Percentiles rank a stretch among this genome's conserved stretches.
Evolutionary conservation across 768 basidiomycete species (phyloP).

Genomic region (Tylopilus cervinicoccineus): DNA sequence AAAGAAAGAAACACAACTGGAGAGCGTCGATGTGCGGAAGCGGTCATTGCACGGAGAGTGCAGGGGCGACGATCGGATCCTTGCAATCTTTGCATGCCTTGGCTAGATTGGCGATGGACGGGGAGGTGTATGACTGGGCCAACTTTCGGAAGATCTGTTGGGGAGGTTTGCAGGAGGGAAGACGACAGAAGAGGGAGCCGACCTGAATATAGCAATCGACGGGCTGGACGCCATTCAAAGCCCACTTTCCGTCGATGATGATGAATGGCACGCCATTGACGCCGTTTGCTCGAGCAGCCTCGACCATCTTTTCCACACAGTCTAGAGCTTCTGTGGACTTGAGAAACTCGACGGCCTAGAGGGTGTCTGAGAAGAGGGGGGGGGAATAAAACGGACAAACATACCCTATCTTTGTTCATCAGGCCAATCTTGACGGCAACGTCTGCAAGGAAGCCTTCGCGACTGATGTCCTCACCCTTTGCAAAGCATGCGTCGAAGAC

Average conservation of each 20-base stretch:
- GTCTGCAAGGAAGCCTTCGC: constrained; percentile 31
- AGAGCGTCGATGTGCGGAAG: not conserved
- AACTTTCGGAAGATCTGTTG: constrained; percentile 32
- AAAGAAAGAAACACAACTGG: not conserved
- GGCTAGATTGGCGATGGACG: constrained; percentile 1
- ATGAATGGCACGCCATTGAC: constrained; percentile 52
- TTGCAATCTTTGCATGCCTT: constrained; percentile 21
- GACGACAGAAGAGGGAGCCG: constrained; percentile 1
- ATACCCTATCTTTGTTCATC: constrained; percentile 36
- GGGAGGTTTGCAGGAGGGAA: not conserved
- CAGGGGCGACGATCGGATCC: constrained; percentile 15
- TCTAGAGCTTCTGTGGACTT: constrained; percentile 35
- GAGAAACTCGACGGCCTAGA: constrained; percentile 40
- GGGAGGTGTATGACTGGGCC: constrained; percentile 16
- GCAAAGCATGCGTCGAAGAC: constrained; percentile 41
- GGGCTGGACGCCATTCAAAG: constrained; percentile 42
- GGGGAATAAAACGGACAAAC: constrained; percentile 1
- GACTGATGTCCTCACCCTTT: constrained; percentile 37
- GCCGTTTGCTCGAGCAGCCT: constrained; percentile 38
- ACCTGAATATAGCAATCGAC: constrained; percentile 39
- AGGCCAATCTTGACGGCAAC: constrained; percentile 39
- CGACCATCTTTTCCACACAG: constrained; percentile 39
- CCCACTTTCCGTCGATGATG: constrained; percentile 44
- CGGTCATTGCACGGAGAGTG: constrained; percentile 23
- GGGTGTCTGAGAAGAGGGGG: not conserved